Evolutionary conservation across 176 grass and related monocot species (phyloP), one percentile per base, ranked within the genome.

Genomic region (Pontederia crassipes): DNA sequence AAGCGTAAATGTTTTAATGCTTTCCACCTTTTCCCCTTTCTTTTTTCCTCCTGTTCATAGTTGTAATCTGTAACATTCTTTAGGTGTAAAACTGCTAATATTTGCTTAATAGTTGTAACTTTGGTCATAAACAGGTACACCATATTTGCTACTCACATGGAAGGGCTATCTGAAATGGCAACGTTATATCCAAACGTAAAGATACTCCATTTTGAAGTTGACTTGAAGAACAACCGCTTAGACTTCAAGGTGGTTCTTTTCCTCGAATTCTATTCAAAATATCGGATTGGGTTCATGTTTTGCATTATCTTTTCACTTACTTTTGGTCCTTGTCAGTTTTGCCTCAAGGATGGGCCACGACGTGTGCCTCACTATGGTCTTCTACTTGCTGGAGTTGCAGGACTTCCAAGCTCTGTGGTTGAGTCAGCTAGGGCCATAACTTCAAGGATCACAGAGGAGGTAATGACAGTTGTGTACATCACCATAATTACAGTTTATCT

Each of bases 141-240:
- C 14, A 70, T 96, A 74, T 96, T 96, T 82, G 86, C 91, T 67
- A 96, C 86, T 1, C 91, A 96, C 20, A 96, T 96, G 92, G 92
- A 88, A 67, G 78, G 83, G 45, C 69, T 96, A 50, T 90, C 92
- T 75, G 92, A 90, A 77, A 76, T 96, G 64, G 83, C 86, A 65
- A 87, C 81, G 0, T 61, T 96, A 57, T 96, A 96, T 82, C 92
- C 92, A 64, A 96, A 96, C 65, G 86, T 96, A 75, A 96, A 90
- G 78, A 78, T 80, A 80, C 86, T 90, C 63, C 92, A 96, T 80
- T 90, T 96, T 26, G 83, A 90, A 62, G 92, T 96, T 9, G 81
- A 83, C 72, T 70, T 96, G 57, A 82, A 79, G 70, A 96, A 96
- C 45, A 71, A 82, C 28, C 76, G 81, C 71, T 78, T 90, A 64